Base-by-base conservation (phyloP, 768 basidiomycete genomes). In the Boletus fagicola region DNA sequence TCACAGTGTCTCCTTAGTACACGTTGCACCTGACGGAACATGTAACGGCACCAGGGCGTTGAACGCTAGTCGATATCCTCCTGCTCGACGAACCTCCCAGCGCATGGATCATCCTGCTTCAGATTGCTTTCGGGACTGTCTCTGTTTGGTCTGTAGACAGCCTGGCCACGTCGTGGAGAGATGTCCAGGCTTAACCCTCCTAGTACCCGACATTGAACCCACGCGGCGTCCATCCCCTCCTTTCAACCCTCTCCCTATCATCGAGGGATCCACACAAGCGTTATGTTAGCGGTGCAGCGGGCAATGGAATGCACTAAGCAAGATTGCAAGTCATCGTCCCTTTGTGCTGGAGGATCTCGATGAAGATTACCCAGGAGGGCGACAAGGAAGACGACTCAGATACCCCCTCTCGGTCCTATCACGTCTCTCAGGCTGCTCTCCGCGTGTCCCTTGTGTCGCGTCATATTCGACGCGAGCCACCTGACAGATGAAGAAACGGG, bases 71-170 rank as follows among this genome's bases (percentile, higher is more conserved):
- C 13, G 26, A 28, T 28, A 28, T 11, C 12, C 12, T n/a, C 28
- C 42, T 22, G 12, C 12, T 3, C 15, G 30, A 33, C 51, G 18
- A 20, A 5, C 48, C 5, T 20, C 39, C 10, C 35, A 30, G 10
- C 16, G 5, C 43, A 56, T 53, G 53, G 45, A 39, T 8, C 28
- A 39, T 8, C 28, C 45, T 20, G 5, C 45, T 33, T n/a, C 22
- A 1, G 30, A 43, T 52, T 20, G 20, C 15, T 49, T 20, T 35
- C 39, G 7, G 3, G 26, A 59, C n/a, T 45, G 38, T 43, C 59
- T 66, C 35, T 58, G 62, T 31, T 33, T 63, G 30, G 12, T 53
- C 35, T 61, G 62, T 28, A 49, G 62, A 39, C 40, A 48, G 43
- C 20, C 2, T 2, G 57, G 65, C 3, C 55, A 66, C 52, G 5